Evolutionary conservation across 179 eudicot genomes (phyloP), one percentile per base, ranked within the genome.

Genomic region (Camellia oleifera): DNA sequence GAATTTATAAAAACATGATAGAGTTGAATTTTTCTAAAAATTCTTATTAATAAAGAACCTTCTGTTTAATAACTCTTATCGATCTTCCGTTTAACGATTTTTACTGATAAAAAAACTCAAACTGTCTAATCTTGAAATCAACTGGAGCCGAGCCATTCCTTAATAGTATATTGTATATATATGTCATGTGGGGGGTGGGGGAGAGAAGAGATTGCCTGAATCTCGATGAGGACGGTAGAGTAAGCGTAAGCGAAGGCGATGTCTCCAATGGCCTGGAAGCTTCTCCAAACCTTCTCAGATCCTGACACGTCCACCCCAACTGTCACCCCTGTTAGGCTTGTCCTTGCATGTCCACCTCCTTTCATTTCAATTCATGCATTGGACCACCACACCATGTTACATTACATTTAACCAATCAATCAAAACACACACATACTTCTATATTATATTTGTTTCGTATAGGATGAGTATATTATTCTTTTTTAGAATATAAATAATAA

Each of bases 221-320:
- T 95, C 66, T 95, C 98, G 54, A 95, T 78, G 79, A 95, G 97
- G 79, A 95, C 93, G 20, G 82, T 90, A 5, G 98, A 83, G 72
- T 82, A 95, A 76, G 97, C 89, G 78, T 92, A 95, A 17, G 97
- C 91, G 57, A 93, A 91, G 11, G 97, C 98, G 42, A 95, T 93
- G 64, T 93, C 90, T 62, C 97, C 97, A 5, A 95, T 83, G 62
- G 98, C 95, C 83, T 93, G 98, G 40, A 92, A 93, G 17, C 85
- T 85, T 74, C 75, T 89, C 97, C 97, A 95, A 20, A 93, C 81
- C 82, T 95, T 95, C 56, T 92, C 91, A n/a, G 88, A 18, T 0
- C 79, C 81, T 3, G 94, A 74, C 84, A 92, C 93, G 72, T 95
- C 92, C 15, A 88, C 84, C 7, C 98, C 98, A 3, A 93, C 88